Base-by-base conservation (phyloP, 2,329 filamentous ascomycete species). In the Sphaceloma murrayae region DNA sequence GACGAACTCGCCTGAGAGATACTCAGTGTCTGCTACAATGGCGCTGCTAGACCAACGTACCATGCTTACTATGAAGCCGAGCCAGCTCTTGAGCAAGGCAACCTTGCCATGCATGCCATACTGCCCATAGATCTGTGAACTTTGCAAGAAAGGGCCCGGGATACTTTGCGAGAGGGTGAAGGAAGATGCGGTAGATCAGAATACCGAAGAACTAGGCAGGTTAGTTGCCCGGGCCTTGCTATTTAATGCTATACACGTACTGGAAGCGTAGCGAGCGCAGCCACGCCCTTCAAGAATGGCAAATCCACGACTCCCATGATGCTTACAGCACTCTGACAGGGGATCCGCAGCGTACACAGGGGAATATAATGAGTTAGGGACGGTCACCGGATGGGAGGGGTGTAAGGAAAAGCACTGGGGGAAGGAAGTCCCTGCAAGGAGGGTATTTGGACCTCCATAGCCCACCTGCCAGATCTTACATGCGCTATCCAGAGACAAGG, bases 31-130 rank as follows among this genome's bases (percentile, higher is more conserved):
- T n/a, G n/a, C n/a, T n/a, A n/a, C n/a, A n/a, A n/a, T n/a, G n/a
- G n/a, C n/a, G n/a, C n/a, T n/a, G n/a, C n/a, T n/a, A n/a, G n/a
- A n/a, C n/a, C n/a, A n/a, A 22, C 42, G 19, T 17, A 53, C 77
- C 75, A 55, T 93, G 87, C 57, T 73, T 71, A 53, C 79, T 66
- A 59, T 93, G 85, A n/a, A 45, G 53, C 80, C 68, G 21, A 73
- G 69, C 66, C 45, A 54, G 46, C 55, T 53, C n/a, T 53, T 46
- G 22, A 56, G 48, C 48, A 58, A 58, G 50, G 34, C 57, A 52
- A 32, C 56, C 56, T 14, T 49, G 51, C 29, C 51, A 51, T 1
- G 56, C 53, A 42, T 60, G 54, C 43, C 56, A 59, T 5, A 51
- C 53, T 16, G 47, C 48, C 44, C 55, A 51, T 18, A 55, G 50